Evolutionary conservation across 2,329 filamentous ascomycete genomes (phyloP), one percentile per base, ranked within the genome.

Genomic region (Exophiala sp.): DNA sequence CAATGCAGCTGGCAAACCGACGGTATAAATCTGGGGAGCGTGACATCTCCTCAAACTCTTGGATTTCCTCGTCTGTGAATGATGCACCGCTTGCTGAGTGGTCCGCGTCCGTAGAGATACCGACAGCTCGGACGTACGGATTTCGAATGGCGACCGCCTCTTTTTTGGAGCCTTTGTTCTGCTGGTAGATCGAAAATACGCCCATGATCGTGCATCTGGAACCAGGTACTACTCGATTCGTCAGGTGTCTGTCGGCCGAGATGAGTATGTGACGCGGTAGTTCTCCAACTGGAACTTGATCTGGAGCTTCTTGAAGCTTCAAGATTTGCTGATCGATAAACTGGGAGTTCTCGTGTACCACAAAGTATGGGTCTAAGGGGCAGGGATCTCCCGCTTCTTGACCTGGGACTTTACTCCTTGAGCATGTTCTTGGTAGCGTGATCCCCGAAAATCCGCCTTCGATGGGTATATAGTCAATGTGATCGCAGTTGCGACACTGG

Each of bases 321-420:
- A 99, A 87, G 56, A 99, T 89, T 71, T 99, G 94, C 72, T 99
- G 94, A 66, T 99, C 94, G 65, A 97, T 91, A 68, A 99, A 99
- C 60, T 85, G 84, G 35, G 89, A 96, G 69, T 88, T 91, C 71
- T 99, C 94, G 68, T 99, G 94, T 54, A 94, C 81, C 53, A 99
- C 90, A 65, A 94, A 95, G 73, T 96, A 99, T 12, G 94, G 94
- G 65, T 99, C 94, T 57, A 99, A 75, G 0, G 92, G 91, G 65
- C 94, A 99, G 64, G 87, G 85, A 35, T 88, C 83, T 1, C 81
- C 79, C 1, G 78, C 75, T 41, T 95, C 89, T 47, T 85, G 86
- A 8, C 80, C 75, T 11, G 69, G 63, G 5, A 54, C 47, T 59
- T 83, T 81, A 60, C 74, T 69, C 47, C 89, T 81, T 14, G 78